Conservation (phyloP, 495 filamentous ascomycete species). For the Corynascus novoguineensis region DNA sequence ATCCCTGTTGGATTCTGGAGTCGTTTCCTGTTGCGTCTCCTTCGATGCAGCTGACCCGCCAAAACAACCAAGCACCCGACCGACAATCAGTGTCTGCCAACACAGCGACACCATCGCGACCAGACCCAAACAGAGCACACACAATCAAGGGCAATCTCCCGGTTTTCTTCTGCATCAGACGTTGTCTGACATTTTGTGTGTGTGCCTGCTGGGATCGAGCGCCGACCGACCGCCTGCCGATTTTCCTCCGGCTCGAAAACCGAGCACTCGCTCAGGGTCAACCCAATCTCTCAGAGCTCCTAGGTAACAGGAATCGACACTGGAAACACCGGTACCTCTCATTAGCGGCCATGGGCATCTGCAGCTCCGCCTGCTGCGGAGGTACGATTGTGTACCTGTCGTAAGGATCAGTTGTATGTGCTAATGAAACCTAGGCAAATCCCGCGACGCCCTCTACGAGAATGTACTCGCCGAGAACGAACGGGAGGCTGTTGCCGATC, state of each 20-base stretch:
- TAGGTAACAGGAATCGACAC: conserved; percentile 9
- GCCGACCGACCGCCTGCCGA: neutral
- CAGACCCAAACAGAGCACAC: conserved; percentile 4
- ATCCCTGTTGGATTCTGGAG: conserved; percentile 1
- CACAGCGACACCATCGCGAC: conserved; percentile 12
- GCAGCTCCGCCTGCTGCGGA: conserved; percentile 39
- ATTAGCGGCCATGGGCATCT: conserved; percentile 37
- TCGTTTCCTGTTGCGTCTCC: neutral
- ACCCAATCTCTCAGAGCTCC: conserved; percentile 9
- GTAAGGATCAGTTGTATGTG: neutral
- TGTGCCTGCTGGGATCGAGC: conserved; percentile 12
- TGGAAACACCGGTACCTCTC: conserved; percentile 12
- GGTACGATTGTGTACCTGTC: conserved; percentile 20
- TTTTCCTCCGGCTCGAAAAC: neutral
- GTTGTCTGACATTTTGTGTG: neutral
- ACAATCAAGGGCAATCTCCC: conserved; percentile 18
- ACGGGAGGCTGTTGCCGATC: conserved; percentile 92
- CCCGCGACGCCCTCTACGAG: conserved; percentile 91
- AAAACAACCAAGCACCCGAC: conserved; percentile 21
- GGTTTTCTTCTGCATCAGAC: conserved; percentile 15
- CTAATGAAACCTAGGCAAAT: conserved; percentile 55
- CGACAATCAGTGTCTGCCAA: conserved; percentile 13
- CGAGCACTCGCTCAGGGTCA: conserved; percentile 5
- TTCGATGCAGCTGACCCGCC: conserved; percentile 17
- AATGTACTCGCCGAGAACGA: conserved; percentile 93